Percentiles rank a stretch among this genome's conserved stretches.
Conservation (phyloP, 768 basidiomycete genomes). For the Amyloporia xantha region DNA sequence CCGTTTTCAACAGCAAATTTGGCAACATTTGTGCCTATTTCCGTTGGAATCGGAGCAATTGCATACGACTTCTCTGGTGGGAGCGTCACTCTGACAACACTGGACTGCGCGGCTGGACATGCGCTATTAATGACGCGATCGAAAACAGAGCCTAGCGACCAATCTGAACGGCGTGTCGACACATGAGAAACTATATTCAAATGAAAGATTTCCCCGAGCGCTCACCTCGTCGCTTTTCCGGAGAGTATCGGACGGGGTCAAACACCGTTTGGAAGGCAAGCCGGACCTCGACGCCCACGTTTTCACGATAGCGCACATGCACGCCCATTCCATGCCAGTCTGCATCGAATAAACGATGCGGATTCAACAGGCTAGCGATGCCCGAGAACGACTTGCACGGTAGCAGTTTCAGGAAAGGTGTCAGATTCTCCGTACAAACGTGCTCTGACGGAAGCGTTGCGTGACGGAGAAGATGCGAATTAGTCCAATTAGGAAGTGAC, state of each 20-base stretch:
- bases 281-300: slow-evolving; percentile 51
- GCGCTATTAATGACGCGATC: slow-evolving; percentile 52
- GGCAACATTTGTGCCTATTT: slow-evolving; percentile 29
- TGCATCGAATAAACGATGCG: slow-evolving; percentile 80
- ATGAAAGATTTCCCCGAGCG: slow-evolving; percentile 20
- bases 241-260: slow-evolving; percentile 60
- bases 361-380: slow-evolving; percentile 74
- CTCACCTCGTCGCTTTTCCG: slow-evolving; percentile 50
- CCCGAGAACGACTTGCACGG: slow-evolving; percentile 91
- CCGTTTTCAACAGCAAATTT: slow-evolving; percentile 44
- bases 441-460: slow-evolving; percentile 75
- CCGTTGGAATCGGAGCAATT: slow-evolving; percentile 47
- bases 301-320: slow-evolving; percentile 57
- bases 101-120: slow-evolving; percentile 67
- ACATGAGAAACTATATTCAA: not conserved
- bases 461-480: slow-evolving; percentile 57
- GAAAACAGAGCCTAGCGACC: slow-evolving; percentile 66
- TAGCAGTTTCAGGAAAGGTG: slow-evolving; percentile 90
- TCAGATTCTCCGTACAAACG: slow-evolving; percentile 97
- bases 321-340: slow-evolving; percentile 89
- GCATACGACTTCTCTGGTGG: slow-evolving; percentile 32
- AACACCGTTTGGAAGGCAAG: slow-evolving; percentile 72
- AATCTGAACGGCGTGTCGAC: slow-evolving; percentile 41
- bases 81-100: slow-evolving; percentile 43
- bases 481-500: slow-evolving; percentile 39